Base-by-base conservation (phyloP, 352 stramenopile genomes). In the Globisporangium orthogonon region DNA sequence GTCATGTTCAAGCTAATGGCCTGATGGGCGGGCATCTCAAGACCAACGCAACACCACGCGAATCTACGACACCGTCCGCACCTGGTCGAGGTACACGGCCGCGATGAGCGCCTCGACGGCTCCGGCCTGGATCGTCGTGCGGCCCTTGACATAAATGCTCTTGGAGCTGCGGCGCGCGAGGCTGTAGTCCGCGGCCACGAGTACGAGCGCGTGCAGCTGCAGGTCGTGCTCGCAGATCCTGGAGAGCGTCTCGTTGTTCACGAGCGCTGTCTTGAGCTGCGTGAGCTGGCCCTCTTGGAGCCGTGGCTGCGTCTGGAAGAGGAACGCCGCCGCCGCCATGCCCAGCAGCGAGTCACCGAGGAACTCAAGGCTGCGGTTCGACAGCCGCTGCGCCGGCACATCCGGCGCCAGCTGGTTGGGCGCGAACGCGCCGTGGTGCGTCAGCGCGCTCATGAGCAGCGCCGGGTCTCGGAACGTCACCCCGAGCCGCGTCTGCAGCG, bases 361-460 rank as follows among this genome's bases (percentile, higher is more conserved):
- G 55, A 89, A 92, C 62, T 94, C 84, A 18, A 94, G 65, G 63
- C 78, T 89, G 33, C 84, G 80, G 58, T 94, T 94, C 47, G 84
- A 87, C 11, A 89, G 60, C 15, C 84, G 82, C 37, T 87, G 71
- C 4, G 75, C 67, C 1, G 73, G 70, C 6, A 90, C 65, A 11
- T 67, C 58, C 1, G 61, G 33, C 0, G 69, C 66, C 31, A 91
- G 60, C 7, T 70, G 56, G 52, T 71, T 62, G 41, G 70, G 65
- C 6, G 65, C 62, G n/a, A 92, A 66, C 33, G 70, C 74, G n/a
- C 84, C 83, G 50, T 90, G 82, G 52, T 94, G 84, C 7, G 78
- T 86, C 37, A 92, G 56, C 52, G 84, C 82, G 50, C 78, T 87
- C 61, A 87, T 72, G 17, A 94, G 60, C 18, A 86, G 66, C 30